Base-by-base conservation (phyloP, 768 basidiomycete genomes). In the Dacryopinax primogenitus region DNA sequence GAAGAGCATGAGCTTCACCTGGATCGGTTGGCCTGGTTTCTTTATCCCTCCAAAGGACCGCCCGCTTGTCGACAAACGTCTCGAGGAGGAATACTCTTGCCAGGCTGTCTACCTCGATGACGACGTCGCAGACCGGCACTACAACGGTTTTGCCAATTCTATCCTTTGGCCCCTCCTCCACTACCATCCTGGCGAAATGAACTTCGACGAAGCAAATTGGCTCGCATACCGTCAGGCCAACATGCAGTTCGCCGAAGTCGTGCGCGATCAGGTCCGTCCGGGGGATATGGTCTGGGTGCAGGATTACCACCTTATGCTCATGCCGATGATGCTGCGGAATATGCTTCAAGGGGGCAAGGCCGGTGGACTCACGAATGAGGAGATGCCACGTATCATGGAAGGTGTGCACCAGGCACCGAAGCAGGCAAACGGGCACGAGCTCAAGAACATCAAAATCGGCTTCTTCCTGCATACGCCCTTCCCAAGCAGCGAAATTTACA, bases 151-250 rank as follows among this genome's bases (percentile, higher is more conserved):
- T 82, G 95, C 94, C 70, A 99, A 99, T 78, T 96, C 94, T 64
- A 98, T 99, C 77, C 85, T 99, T 62, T 99, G 96, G 96, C 96
- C 96, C 1, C 80, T 99, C 58, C 97, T 99, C 82, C 96, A 99
- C 75, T 99, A 97, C 77, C 95, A 98, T 75, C 96, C 96, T 7
- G 95, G 95, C 68, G 96, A 98, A 78, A 98, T 99, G 93, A 95
- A 92, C 77, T 99, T 99, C 73, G 95, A 97, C 76, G 92, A 96
- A 78, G 90, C 90, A 73, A 91, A 98, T 74, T 99, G 96, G 96
- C 84, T 86, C 63, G 96, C 92, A 15, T 99, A 98, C 76, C 86
- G 96, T 36, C 92, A 96, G 75, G 95, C 95, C 51, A 99, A 98
- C 75, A 79, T 94, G 78, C 82, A 85, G 69, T 99, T 99, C 72